phyloP scores from a whole-genome alignment of 2,329 filamentous ascomycete genomes.

The Aspergillus quadricinctus region DNA sequence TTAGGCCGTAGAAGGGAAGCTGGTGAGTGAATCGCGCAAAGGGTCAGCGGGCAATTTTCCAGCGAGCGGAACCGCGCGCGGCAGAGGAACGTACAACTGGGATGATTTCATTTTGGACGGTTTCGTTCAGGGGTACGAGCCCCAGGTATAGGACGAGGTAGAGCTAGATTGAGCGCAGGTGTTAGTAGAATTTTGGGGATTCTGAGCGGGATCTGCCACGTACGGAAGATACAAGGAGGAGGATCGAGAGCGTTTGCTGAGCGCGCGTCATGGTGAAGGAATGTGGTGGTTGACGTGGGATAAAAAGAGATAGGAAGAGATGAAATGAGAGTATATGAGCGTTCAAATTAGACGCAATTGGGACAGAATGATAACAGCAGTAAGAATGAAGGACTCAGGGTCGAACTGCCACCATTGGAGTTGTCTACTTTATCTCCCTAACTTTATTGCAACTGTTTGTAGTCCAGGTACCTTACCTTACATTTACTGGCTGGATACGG shows the following conservation, averaged over 20 bases:
- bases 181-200: conserved; percentile 3
- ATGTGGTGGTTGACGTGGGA: not conserved
- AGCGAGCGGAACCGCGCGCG: not conserved
- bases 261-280: conserved; percentile 78
- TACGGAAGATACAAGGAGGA: conserved; percentile 84
- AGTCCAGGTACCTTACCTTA: not conserved
- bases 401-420: not conserved
- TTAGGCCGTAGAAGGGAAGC: conserved; percentile 90
- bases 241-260: conserved; percentile 83
- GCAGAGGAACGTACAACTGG: conserved; percentile 66
- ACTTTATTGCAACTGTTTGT: not conserved
- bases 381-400: not conserved
- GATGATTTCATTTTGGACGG: conserved; percentile 78
- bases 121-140: conserved; percentile 71
- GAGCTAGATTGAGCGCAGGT: conserved; percentile 53
- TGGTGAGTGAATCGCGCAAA: conserved; percentile 33
- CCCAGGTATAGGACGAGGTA: conserved; percentile 84
- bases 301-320: conserved; percentile 1
- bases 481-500: not conserved
- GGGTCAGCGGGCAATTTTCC: conserved; percentile 1
- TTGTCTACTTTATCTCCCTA: not conserved
- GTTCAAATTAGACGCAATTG: not conserved
- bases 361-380: not conserved
- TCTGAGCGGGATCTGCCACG: conserved; percentile 22
- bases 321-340: not conserved